These are phyloP conservation scores for Patellifolia procumbens DNA, from an alignment of 179 eudicot genomes.

Conservation along the genomic window DNA sequence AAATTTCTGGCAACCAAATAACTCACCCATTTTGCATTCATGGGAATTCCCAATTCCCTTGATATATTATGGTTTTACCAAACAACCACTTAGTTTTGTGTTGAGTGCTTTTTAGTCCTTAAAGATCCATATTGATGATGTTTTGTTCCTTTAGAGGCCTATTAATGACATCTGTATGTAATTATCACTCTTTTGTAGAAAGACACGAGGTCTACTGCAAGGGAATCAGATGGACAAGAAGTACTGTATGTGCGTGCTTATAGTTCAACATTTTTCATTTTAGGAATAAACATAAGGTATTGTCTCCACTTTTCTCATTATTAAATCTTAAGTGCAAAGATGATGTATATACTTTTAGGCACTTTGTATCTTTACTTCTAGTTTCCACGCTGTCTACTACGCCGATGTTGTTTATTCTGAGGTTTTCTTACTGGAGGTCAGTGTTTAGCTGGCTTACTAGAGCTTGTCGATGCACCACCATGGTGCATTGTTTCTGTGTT, in stretches of 20 bases:
- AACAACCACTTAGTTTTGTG: too few relatives aligned
- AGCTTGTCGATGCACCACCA: background rate
- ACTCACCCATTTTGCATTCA: too few relatives aligned
- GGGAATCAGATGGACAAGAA: slow-evolving; percentile 71
- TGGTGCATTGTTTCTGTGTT: background rate
- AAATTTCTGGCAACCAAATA: too few relatives aligned
- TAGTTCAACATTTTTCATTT: slow-evolving; percentile 85
- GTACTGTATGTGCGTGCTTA: slow-evolving; percentile 90
- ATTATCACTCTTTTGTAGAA: slow-evolving; percentile 46
- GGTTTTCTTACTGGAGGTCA: background rate
- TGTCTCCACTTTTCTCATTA: slow-evolving; percentile 4
- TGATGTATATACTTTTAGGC: background rate
- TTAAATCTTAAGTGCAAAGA: background rate
- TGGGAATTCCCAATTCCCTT: too few relatives aligned
- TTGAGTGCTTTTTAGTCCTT: background rate
- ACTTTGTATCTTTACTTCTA: background rate
- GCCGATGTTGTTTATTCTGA: background rate
- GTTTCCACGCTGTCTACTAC: background rate
- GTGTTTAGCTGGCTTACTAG: background rate
- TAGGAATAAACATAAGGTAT: slow-evolving; percentile 94
- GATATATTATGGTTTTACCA: too few relatives aligned
- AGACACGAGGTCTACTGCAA: slow-evolving; percentile 40
- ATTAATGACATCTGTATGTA: slow-evolving; percentile 12
- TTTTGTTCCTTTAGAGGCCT: slow-evolving; percentile 17
- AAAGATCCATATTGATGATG: background rate